These are phyloP conservation scores for Pelargonium myrrhifolium DNA, from an alignment of 441 rosid species.

Conservation along the genomic window DNA sequence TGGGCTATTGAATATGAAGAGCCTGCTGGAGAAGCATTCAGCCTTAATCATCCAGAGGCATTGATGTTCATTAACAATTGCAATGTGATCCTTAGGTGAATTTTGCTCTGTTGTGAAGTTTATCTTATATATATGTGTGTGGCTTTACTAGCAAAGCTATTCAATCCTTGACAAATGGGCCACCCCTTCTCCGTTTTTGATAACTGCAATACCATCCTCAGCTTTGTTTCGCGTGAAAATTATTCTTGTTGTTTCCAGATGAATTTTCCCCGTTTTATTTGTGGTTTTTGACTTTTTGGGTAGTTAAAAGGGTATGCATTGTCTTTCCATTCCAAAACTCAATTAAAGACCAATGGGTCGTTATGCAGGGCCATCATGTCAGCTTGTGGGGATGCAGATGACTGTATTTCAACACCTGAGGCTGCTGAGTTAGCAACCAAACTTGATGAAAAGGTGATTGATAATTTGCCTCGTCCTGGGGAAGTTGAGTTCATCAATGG, in stretches of 20 bases:
- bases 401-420: conserved; percentile 70
- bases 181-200: too few species aligned
- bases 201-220: too few species aligned
- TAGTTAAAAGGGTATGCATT: too few species aligned
- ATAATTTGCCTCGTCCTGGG: conserved; percentile 65
- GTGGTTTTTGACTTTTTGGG: too few species aligned
- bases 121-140: background rate
- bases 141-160: background rate
- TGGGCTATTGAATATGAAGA: conserved; percentile 96
- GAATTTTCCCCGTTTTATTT: too few species aligned
- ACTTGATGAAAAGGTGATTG: conserved; percentile 50
- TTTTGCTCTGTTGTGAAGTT: conserved; percentile 4
- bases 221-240: too few species aligned
- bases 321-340: too few species aligned
- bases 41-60: conserved; percentile 67
- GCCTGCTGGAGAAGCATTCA: conserved; percentile 86
- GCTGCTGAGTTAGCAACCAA: conserved; percentile 54
- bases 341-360: background rate
- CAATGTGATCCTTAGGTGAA: conserved; percentile 76
- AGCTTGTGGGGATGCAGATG: conserved; percentile 65
- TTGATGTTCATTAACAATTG: conserved; percentile 65
- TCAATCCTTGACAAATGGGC: too few species aligned
- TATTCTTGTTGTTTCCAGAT: too few species aligned
- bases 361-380: conserved; percentile 72
- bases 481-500: conserved; percentile 91